phyloP scores from a whole-genome alignment of 768 basidiomycete genomes.

The Myochromella boudieri region DNA sequence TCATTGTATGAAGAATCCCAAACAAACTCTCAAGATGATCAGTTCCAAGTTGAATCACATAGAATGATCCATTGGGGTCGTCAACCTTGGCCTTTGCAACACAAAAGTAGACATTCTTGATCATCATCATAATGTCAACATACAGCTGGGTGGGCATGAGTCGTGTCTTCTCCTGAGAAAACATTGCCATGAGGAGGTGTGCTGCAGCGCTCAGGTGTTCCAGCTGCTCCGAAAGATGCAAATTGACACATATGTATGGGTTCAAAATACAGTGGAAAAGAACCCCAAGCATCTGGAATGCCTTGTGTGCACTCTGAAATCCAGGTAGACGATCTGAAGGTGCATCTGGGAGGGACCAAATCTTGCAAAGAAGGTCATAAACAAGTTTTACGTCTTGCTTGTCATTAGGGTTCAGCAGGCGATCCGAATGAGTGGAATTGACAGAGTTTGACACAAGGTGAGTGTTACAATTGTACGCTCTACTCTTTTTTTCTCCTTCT shows the following conservation, averaged over 20 bases:
- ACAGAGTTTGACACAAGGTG: no score
- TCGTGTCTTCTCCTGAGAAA: not conserved
- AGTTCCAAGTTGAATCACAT: slow-evolving; percentile 35
- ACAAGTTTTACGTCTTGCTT: slow-evolving; percentile 31
- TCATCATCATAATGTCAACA: slow-evolving; percentile 32
- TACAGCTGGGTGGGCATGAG: slow-evolving; percentile 18
- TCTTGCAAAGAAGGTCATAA: slow-evolving; percentile 21
- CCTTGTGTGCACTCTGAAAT: slow-evolving; percentile 17
- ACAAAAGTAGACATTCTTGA: slow-evolving; percentile 39
- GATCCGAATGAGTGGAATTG: slow-evolving; percentile 9
- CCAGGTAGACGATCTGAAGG: slow-evolving; percentile 11
- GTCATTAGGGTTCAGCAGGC: slow-evolving; percentile 27
- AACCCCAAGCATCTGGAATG: slow-evolving; percentile 22
- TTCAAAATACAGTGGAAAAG: slow-evolving; percentile 23
- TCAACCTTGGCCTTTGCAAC: slow-evolving; percentile 36
- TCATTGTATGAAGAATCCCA: slow-evolving; percentile 32
- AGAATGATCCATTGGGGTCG: slow-evolving; percentile 29
- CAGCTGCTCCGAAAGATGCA: slow-evolving; percentile 32
- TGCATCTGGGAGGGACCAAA: slow-evolving; percentile 24
- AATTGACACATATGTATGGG: slow-evolving; percentile 28
- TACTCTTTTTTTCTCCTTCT: no score
- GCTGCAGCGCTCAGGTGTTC: slow-evolving; percentile 30
- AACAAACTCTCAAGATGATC: slow-evolving; percentile 34
- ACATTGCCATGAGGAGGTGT: slow-evolving; percentile 22
- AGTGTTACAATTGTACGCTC: no score